Conservation (phyloP, 208 protist genomes). For the Trypanosoma platydactyli region DNA sequence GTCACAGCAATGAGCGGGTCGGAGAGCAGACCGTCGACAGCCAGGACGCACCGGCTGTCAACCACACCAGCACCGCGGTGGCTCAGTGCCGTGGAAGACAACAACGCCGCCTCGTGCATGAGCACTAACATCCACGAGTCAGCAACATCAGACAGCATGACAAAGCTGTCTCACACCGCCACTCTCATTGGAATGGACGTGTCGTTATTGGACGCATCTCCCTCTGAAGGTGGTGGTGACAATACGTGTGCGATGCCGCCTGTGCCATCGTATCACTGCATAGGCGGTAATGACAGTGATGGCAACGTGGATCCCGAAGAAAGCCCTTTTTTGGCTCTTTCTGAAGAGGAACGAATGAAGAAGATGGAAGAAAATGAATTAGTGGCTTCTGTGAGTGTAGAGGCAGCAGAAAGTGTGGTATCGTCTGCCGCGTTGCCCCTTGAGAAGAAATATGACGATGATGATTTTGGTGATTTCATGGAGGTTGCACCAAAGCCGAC, state of each 20-base stretch:
- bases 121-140: slow-evolving; percentile 7
- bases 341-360: no score
- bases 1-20: background rate
- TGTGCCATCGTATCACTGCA: background rate
- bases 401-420: background rate
- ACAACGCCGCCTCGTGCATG: background rate
- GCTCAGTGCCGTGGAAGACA: background rate
- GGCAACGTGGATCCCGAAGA: background rate
- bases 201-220: background rate
- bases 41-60: background rate
- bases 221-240: background rate
- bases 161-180: slow-evolving; percentile 14
- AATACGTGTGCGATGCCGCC: background rate
- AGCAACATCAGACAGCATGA: background rate
- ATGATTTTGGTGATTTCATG: slow-evolving; percentile 42
- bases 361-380: background rate
- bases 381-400: background rate
- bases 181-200: background rate
- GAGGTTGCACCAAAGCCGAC: background rate
- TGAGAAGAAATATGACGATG: slow-evolving; percentile 12
- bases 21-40: background rate
- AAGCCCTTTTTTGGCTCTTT: no score
- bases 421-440: background rate
- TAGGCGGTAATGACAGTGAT: background rate
- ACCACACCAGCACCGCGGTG: background rate